Evolutionary conservation across 352 stramenopile genomes (phyloP).

Genomic region (Phytophthora pluvialis): DNA sequence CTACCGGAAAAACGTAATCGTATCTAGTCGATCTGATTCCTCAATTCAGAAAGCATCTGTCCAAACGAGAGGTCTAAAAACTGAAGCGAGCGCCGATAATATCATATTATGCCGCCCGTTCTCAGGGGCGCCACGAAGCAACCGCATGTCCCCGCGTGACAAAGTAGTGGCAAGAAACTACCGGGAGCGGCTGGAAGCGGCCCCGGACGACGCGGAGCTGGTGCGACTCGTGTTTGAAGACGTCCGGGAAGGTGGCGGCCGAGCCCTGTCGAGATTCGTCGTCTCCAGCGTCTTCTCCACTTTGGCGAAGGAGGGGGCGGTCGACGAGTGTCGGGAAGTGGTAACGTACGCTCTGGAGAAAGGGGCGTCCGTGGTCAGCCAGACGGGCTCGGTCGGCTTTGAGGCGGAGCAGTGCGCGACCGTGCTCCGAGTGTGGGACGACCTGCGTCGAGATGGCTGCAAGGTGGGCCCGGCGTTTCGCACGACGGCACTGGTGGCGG

Average conservation of each 20-base stretch:
- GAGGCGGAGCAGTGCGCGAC: neutral
- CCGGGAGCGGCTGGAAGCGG: neutral
- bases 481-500: neutral
- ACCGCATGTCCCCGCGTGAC: neutral
- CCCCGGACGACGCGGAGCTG: neutral
- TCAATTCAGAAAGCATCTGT: too few relatives aligned
- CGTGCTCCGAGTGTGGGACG: neutral
- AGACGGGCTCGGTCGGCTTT: neutral
- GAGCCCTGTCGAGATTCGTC: neutral
- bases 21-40: too few relatives aligned
- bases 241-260: neutral
- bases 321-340: neutral
- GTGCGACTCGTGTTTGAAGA: slow-evolving; percentile 5
- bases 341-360: neutral
- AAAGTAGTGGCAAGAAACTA: neutral
- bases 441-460: neutral
- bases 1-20: too few relatives aligned
- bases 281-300: slow-evolving; percentile 4
- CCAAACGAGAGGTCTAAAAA: too few relatives aligned
- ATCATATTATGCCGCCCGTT: too few relatives aligned
- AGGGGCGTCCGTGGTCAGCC: neutral
- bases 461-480: neutral
- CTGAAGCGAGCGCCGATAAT: too few relatives aligned
- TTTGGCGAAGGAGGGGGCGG: neutral
- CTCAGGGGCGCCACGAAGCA: too few relatives aligned